Percentiles rank a stretch among this genome's conserved stretches.
phyloP scores from a whole-genome alignment of 371 early-diverging fungal genomes.

The Blakeslea trispora region DNA sequence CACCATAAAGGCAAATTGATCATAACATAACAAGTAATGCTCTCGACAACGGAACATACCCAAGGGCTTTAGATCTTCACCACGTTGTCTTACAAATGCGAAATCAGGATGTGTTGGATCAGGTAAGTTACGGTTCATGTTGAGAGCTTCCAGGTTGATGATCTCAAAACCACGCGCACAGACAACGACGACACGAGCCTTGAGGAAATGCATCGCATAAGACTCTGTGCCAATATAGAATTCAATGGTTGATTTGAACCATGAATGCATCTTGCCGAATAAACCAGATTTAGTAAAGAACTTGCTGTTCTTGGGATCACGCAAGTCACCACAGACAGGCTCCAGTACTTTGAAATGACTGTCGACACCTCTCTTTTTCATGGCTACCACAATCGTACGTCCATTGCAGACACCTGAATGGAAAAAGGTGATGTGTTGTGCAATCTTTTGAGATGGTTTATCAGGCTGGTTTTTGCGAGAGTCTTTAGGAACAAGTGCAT shows the following conservation, averaged over 20 bases:
- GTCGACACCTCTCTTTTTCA: slow-evolving; percentile 55
- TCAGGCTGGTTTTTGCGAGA: slow-evolving; percentile 23
- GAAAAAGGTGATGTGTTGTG: slow-evolving; percentile 72
- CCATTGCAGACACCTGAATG: slow-evolving; percentile 68
- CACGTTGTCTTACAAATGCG: slow-evolving; percentile 37
- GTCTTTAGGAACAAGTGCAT: slow-evolving; percentile 36
- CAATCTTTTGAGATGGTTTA: slow-evolving; percentile 54
- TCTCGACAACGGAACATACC: slow-evolving; percentile 82
- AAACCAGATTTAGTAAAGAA: slow-evolving; percentile 39
- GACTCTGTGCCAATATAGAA: slow-evolving; percentile 85
- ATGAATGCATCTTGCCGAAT: slow-evolving; percentile 45
- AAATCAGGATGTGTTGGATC: slow-evolving; percentile 41
- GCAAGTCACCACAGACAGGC: slow-evolving; percentile 46
- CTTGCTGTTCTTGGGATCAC: slow-evolving; percentile 41
- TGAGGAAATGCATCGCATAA: slow-evolving; percentile 69
- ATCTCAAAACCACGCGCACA: slow-evolving; percentile 85
- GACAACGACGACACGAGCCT: slow-evolving; percentile 75
- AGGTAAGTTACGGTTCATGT: slow-evolving; percentile 55
- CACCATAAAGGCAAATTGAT: slow-evolving; percentile 90
- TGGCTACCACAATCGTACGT: slow-evolving; percentile 60
- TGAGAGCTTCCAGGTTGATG: slow-evolving; percentile 77
- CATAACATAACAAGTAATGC: slow-evolving; percentile 88
- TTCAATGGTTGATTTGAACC: slow-evolving; percentile 57
- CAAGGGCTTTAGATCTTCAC: slow-evolving; percentile 62
- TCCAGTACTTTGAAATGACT: slow-evolving; percentile 43